These are phyloP conservation scores for Ophiostoma fasciatum DNA, from an alignment of 2,329 filamentous ascomycete genomes.

Conservation along the genomic window DNA sequence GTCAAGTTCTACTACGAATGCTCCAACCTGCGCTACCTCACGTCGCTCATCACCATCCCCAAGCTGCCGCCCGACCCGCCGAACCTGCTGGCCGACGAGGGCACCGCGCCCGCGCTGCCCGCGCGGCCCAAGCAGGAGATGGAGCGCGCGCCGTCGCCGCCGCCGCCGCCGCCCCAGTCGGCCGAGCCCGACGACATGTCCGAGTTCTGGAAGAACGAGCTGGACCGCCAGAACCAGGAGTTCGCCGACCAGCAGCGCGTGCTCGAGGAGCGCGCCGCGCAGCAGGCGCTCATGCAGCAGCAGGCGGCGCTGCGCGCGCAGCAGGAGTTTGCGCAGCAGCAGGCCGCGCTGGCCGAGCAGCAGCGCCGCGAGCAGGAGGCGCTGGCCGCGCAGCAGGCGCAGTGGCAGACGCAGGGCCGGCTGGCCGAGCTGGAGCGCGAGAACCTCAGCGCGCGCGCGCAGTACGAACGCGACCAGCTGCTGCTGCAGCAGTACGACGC, in stretches of 20 bases:
- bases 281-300: slow-evolving; percentile 67
- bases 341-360: slow-evolving; percentile 73
- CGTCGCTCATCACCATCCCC: slow-evolving; percentile 87
- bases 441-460: slow-evolving; percentile 83
- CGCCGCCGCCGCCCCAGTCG: slow-evolving; percentile 49
- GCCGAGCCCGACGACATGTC: slow-evolving; percentile 89
- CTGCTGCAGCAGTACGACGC: slow-evolving; percentile 96
- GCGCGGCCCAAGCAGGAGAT: slow-evolving; percentile 64
- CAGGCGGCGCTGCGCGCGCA: slow-evolving; percentile 74
- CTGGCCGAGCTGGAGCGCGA: slow-evolving; percentile 90
- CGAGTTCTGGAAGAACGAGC: slow-evolving; percentile 94
- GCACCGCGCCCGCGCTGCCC: slow-evolving; percentile 69
- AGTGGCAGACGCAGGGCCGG: slow-evolving; percentile 90
- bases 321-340: slow-evolving; percentile 92
- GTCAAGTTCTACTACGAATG: slow-evolving; percentile 99
- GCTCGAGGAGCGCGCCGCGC: slow-evolving; percentile 73
- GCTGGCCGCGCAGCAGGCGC: slow-evolving; percentile 71
- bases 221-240: slow-evolving; percentile 80
- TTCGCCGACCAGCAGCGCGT: slow-evolving; percentile 90
- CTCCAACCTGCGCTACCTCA: slow-evolving; percentile 91
- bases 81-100: slow-evolving; percentile 74
- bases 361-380: slow-evolving; percentile 85
- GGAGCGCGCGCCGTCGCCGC: slow-evolving; percentile 52
- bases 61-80: slow-evolving; percentile 91
- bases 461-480: slow-evolving; percentile 93